A percentile compares a stretch with the other conserved stretches of the same genome.
phyloP scores from a whole-genome alignment of 2,329 filamentous ascomycete species.

The Pseudogymnoascus sp. region DNA sequence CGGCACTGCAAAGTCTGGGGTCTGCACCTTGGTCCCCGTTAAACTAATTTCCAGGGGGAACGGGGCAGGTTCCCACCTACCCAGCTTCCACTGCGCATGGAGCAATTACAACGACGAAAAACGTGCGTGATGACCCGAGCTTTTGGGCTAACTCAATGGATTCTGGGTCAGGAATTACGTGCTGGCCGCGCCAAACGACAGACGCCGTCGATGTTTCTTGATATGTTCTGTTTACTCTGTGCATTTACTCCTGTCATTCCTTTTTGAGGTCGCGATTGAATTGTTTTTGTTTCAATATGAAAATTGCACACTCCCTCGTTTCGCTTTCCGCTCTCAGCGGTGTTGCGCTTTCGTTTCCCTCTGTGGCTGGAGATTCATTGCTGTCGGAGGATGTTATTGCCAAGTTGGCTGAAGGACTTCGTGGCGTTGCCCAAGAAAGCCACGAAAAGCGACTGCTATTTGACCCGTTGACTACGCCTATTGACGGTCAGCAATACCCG shows the following conservation, averaged over 20 bases:
- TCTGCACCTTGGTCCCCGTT: neutral
- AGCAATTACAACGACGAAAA: neutral
- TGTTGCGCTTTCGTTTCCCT: neutral
- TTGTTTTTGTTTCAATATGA: constrained; percentile 5
- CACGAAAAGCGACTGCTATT: constrained; percentile 8
- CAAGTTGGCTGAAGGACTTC: neutral
- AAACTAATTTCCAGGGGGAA: neutral
- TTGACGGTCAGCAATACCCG: constrained; percentile 13
- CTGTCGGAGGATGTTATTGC: neutral
- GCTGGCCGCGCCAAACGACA: neutral
- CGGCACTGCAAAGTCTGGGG: neutral
- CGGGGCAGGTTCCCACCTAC: neutral
- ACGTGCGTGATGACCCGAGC: neutral
- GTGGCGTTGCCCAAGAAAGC: constrained; percentile 2
- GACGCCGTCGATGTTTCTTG: neutral
- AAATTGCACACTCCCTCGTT: neutral
- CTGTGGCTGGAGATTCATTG: neutral
- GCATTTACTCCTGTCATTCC: neutral
- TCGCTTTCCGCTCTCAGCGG: neutral
- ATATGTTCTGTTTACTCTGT: neutral
- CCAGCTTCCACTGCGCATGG: neutral
- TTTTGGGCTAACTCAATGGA: neutral
- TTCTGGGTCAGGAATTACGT: neutral
- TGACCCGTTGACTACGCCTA: constrained; percentile 13
- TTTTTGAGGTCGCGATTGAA: constrained; percentile 2